These are phyloP conservation scores for Russula virescens DNA, from an alignment of 768 basidiomycete species.

Conservation along the genomic window DNA sequence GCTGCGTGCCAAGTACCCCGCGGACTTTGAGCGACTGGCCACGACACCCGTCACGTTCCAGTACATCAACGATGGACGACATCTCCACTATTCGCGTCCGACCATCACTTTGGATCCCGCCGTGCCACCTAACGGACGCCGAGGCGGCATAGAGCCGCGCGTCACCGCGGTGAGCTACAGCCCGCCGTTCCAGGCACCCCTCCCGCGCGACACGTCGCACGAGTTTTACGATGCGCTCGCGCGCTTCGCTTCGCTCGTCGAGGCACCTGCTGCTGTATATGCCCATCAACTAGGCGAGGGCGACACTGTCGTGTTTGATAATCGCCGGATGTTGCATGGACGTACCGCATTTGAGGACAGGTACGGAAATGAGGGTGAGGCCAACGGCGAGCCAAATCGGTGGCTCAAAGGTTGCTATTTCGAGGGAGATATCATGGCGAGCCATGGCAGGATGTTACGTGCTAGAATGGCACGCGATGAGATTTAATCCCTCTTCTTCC, in stretches of 20 bases:
- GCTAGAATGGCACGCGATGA: constrained; percentile 12
- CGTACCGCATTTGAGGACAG: constrained; percentile 49
- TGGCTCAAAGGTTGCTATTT: constrained; percentile 92
- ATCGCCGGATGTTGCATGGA: constrained; percentile 83
- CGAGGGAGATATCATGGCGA: constrained; percentile 59
- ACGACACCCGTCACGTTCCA: constrained; percentile 74
- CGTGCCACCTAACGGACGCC: neutral
- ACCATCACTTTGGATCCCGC: constrained; percentile 58
- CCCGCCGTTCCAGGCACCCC: constrained; percentile 90
- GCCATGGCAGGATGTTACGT: constrained; percentile 51
- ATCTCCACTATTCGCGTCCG: constrained; percentile 64
- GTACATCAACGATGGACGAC: constrained; percentile 87
- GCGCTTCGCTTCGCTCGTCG: constrained; percentile 54
- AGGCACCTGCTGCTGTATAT: constrained; percentile 46
- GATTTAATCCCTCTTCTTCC: neutral
- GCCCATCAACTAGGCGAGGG: constrained; percentile 71
- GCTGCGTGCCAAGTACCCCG: constrained; percentile 43
- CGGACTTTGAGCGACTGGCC: constrained; percentile 53
- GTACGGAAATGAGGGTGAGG: constrained; percentile 25
- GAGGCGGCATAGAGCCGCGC: constrained; percentile 3
- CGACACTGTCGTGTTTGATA: constrained; percentile 91
- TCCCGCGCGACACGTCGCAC: constrained; percentile 47
- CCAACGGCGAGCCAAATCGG: constrained; percentile 45
- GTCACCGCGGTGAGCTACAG: constrained; percentile 82
- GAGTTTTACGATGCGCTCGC: constrained; percentile 58